Evolutionary conservation across 306 rosid species (phyloP), one percentile per base, ranked within the genome.

Genomic region (Prosopis cineraria): DNA sequence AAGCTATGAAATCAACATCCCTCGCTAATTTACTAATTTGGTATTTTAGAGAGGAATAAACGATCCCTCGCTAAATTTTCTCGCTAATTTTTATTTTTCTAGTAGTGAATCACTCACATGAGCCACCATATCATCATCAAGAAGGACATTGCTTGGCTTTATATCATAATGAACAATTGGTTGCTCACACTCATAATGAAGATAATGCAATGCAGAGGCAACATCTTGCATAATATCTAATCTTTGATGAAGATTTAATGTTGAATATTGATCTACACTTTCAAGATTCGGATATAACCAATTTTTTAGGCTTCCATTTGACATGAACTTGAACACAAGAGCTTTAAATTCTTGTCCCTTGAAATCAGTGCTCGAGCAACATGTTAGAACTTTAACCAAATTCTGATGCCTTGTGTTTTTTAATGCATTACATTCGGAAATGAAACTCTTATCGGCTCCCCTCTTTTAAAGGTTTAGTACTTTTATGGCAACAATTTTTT

Each of bases 341-440:
- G 63, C 63, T 27, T 56, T 56, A 10, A 56, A 56, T 56, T 56
- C 33, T 3, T 56, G 17, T 3, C 63, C 76, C 17, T 36, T 53
- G 17, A 31, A 40, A 34, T 72, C 31, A 10, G 65, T 29, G 17
- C 65, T 82, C 1, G 71, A 82, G 72, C 82, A 82, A 70, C 72
- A 74, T 6, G 75, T 55, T 1, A 82, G 8, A 52, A 77, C 41
- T 33, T 70, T 63, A 6, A 81, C 62, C 5, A 81, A 78, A 39
- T 76, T 76, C 20, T 53, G 75, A 43, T 82, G 79, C 25, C 72
- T 19, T 13, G 34, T 25, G 41, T 33, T 72, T 43, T 80, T 78
- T 2, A 77, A 22, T 2, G 74, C 75, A 43, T 82, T 37, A 10
- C 79, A 72, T 65, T 82, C 76, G 7, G 59, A 56, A 14, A 77